phyloP scores from a whole-genome alignment of 2,329 filamentous ascomycete genomes.

The Cordyceps cicadae region DNA sequence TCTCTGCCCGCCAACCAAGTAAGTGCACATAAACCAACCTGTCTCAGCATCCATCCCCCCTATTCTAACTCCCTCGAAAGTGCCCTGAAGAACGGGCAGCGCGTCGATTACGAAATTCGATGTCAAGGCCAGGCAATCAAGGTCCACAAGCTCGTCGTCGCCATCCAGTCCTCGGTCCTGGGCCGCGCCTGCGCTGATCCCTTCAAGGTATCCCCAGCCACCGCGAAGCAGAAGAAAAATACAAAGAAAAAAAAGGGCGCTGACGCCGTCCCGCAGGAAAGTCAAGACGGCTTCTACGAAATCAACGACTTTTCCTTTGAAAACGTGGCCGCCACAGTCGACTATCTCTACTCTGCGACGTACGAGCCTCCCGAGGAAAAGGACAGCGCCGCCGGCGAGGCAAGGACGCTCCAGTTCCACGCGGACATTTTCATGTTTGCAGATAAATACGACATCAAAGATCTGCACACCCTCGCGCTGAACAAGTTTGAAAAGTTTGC shows the following conservation, averaged over 20 bases:
- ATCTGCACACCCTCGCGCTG: neutral
- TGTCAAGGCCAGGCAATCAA: neutral
- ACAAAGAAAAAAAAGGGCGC: too few species aligned
- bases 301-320: neutral
- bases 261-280: neutral
- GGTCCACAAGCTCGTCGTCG: neutral
- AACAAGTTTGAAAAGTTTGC: neutral
- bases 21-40: neutral
- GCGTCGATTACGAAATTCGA: neutral
- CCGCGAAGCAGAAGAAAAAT: too few species aligned
- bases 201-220: neutral
- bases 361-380: neutral
- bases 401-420: neutral
- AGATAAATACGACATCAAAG: neutral
- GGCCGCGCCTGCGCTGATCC: neutral
- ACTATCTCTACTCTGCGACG: neutral
- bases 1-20: neutral
- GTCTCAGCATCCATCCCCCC: neutral
- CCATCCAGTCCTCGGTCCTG: neutral
- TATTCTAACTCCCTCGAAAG: neutral
- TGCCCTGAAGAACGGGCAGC: neutral
- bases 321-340: neutral
- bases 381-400: too few species aligned
- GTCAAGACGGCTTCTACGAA: neutral
- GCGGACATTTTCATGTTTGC: neutral